Percentiles rank a stretch among this genome's conserved stretches.
Conservation (phyloP, 208 protist genomes). For the Leishmania arabica region DNA sequence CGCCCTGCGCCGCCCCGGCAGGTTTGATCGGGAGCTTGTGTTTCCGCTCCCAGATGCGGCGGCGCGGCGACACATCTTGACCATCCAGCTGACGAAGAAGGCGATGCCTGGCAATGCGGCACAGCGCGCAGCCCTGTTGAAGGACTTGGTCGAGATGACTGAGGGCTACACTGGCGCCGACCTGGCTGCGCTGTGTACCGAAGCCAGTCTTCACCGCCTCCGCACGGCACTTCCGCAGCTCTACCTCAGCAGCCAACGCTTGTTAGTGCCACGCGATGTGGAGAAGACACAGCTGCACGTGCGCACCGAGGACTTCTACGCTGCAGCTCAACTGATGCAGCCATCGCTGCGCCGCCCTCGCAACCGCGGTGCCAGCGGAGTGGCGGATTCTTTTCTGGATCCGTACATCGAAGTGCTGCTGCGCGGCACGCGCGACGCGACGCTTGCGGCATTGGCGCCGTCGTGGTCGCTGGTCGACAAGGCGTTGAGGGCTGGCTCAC, state of each 20-base stretch:
- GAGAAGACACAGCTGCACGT: constrained; percentile 30
- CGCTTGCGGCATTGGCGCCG: constrained; percentile 45
- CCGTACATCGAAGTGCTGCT: constrained; percentile 64
- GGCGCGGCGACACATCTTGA: constrained; percentile 83
- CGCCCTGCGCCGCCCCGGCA: constrained; percentile 94
- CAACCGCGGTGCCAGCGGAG: background rate
- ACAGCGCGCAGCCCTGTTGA: constrained; percentile 74
- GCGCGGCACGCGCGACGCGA: constrained; percentile 35
- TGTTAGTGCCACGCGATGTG: constrained; percentile 43
- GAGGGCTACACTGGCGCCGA: constrained; percentile 99
- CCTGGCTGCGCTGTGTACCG: constrained; percentile 98
- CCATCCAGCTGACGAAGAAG: constrained; percentile 97
- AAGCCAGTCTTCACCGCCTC: constrained; percentile 92
- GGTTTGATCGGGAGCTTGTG: constrained; percentile 97
- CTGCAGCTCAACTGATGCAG: constrained; percentile 63
- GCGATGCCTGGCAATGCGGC: constrained; percentile 94
- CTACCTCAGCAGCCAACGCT: constrained; percentile 59
- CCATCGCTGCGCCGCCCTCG: constrained; percentile 57
- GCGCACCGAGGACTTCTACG: constrained; percentile 73
- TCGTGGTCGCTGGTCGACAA: constrained; percentile 56
- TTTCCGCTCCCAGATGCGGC: constrained; percentile 82
- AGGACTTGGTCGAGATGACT: constrained; percentile 78
- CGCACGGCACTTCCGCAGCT: constrained; percentile 79
- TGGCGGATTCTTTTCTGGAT: constrained; percentile 9
- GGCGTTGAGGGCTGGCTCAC: constrained; percentile 32